Percentiles rank a stretch among this genome's conserved stretches.
phyloP scores from a whole-genome alignment of 2,329 filamentous ascomycete species.

The Paracoccidioides lutzii region DNA sequence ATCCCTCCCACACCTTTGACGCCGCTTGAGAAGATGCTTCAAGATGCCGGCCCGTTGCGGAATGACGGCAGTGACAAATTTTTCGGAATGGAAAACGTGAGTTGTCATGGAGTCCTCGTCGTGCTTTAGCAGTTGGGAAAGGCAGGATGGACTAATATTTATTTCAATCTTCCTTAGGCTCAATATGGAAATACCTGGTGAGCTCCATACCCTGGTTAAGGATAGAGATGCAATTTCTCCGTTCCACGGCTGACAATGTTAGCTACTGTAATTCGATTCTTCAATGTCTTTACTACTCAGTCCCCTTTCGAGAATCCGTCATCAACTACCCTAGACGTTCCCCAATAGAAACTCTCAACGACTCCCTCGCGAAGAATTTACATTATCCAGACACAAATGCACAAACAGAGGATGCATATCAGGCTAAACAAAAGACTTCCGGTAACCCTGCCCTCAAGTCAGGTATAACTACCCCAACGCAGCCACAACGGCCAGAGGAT shows the following conservation, averaged over 20 bases:
- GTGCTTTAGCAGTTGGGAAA: not conserved
- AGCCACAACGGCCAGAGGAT: slow-evolving; percentile 64
- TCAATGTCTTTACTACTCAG: slow-evolving; percentile 92
- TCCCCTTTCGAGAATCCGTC: slow-evolving; percentile 84
- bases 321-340: slow-evolving; percentile 74
- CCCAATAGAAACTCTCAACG: slow-evolving; percentile 56
- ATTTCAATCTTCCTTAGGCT: slow-evolving; percentile 14
- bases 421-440: slow-evolving; percentile 33
- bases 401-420: slow-evolving; percentile 38
- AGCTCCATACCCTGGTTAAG: slow-evolving; percentile 14
- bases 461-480: slow-evolving; percentile 21
- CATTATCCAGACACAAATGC: slow-evolving; percentile 50
- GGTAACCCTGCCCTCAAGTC: slow-evolving; percentile 8
- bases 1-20: slow-evolving; percentile 43
- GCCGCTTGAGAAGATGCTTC: slow-evolving; percentile 61
- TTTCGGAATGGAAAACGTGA: slow-evolving; percentile 94
- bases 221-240: not conserved
- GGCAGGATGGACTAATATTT: slow-evolving; percentile 12
- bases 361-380: slow-evolving; percentile 31
- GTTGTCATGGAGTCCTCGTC: slow-evolving; percentile 22
- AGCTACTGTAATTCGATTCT: slow-evolving; percentile 99
- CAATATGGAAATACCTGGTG: slow-evolving; percentile 98
- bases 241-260: slow-evolving; percentile 7
- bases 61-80: slow-evolving; percentile 93
- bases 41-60: slow-evolving; percentile 66